Base-by-base conservation (phyloP, 2,329 filamentous ascomycete genomes). In the Fragosphaeria purpurea region DNA sequence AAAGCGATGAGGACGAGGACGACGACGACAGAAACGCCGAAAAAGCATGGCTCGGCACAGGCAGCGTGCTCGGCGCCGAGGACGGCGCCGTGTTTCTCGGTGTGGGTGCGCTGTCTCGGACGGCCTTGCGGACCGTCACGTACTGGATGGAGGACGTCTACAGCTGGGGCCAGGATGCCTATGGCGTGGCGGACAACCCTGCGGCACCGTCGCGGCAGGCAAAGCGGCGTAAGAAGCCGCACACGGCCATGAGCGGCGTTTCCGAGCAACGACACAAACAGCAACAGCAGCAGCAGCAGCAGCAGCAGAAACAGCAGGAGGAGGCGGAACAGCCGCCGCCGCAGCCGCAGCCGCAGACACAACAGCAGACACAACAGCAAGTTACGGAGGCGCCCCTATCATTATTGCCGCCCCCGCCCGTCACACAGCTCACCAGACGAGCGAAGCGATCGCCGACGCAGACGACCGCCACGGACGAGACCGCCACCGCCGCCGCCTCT, bases 111-210 rank as follows among this genome's bases (percentile, higher is more conserved):
- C 65, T 97, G 43, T 84, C 85, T 10, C 76, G 81, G 49, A 75
- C 75, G 13, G 91, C 88, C 0, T 61, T 95, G 44, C 75, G 82
- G 45, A 81, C 85, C 59, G 63, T 96, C 32, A 84, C 85, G 1
- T 79, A 85, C 50, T 97, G 91, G 91, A 84, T 93, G 75, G 86
- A 94, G 64, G 85, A 87, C 60, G 75, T 96, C 3, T 95, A 93
- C 65, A 82, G 75, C 34, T 88, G 88, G 73, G 91, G 90, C 2
- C 82, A 87, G 48, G 77, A 86, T 60, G 83, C 91, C 2, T 97
- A 95, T 63, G 91, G 90, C 4, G 79, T 96, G 6, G 78, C 79
- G 48, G 85, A 94, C 38, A 89, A 88, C 57, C 86, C 88, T 11
- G 79, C 77, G 2, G 83, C 86, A 1, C 75, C 76, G 53, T 77